Evolutionary conservation across 1,284 basidiomycete genomes (phyloP), one percentile per base, ranked within the genome.

Genomic region (Austroboletus sp.): DNA sequence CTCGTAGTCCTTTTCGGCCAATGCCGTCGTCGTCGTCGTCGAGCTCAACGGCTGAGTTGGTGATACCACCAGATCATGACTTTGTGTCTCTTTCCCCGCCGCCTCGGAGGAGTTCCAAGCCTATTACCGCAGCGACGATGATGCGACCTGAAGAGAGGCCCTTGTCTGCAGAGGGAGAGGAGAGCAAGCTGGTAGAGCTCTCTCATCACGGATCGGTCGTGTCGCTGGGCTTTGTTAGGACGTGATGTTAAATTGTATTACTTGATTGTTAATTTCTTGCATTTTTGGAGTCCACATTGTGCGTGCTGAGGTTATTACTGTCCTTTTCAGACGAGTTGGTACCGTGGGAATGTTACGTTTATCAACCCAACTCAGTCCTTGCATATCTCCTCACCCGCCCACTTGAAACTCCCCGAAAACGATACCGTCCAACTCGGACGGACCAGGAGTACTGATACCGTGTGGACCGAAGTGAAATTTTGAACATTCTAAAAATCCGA

Each of bases 81-180:
- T 66, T 62, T 46, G 49, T 62, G 10, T 51, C 62, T 3, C 54
- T 63, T 21, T 61, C 62, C 16, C 62, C 63, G 23, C 62, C 63
- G 0, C 61, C 57, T 32, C 56, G 64, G 39, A 61, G 49, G 29
- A 46, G 49, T 31, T 65, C 51, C 15, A 62, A 45, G 33, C 44
- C 61, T n/a, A 26, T 57, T 11, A 26, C 46, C 0, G 26, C 33
- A n/a, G 25, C 27, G 30, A 35, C 32, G 25, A 58, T 58, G 29
- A 56, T 38, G 13, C 11, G 27, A 3, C 51, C 62, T 0, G 41
- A 33, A 6, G 51, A 54, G 13, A 34, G 40, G 10, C 44, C 52
- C 16, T 51, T 13, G 40, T 46, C 44, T 33, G 44, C 15, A 3
- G 42, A 48, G 25, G 42, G 23, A 4, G 53, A 59, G 15, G 56